Conservation (phyloP, 2,329 filamentous ascomycete genomes). For the Xylariaceae sp. region DNA sequence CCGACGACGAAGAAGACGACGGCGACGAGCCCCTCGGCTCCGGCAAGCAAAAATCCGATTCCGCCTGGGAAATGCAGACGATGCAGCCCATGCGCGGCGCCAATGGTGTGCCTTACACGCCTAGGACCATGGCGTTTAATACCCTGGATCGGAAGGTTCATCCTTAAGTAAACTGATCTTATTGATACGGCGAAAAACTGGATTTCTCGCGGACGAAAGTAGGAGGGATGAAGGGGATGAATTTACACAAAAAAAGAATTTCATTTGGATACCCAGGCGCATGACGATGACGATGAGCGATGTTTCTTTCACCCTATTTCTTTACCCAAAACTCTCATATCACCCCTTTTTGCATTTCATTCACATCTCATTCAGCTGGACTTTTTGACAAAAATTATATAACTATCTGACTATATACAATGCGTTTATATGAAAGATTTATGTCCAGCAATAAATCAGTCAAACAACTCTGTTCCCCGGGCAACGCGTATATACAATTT, state of each 20-base stretch:
- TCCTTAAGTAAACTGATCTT: constrained; percentile 27
- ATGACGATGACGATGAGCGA: not conserved
- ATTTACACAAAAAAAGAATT: not conserved
- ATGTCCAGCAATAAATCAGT: too few species aligned
- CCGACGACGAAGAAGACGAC: constrained; percentile 31
- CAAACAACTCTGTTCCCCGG: too few species aligned
- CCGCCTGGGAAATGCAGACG: constrained; percentile 54
- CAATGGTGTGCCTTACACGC: constrained; percentile 50
- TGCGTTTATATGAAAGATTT: too few species aligned
- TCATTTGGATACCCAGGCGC: constrained; percentile 6
- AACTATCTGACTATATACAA: too few species aligned
- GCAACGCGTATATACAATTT: too few species aligned
- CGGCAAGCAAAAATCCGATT: constrained; percentile 37
- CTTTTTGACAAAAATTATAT: not conserved
- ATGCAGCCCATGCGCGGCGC: constrained; percentile 38
- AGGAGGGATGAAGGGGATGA: not conserved
- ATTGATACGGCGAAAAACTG: too few species aligned
- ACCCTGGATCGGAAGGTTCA: constrained; percentile 55
- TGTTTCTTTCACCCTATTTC: not conserved
- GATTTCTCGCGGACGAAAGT: not conserved
- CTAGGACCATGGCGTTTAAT: constrained; percentile 63
- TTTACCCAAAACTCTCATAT: not conserved
- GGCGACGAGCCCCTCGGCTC: constrained; percentile 32
- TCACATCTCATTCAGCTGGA: not conserved
- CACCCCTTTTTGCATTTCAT: not conserved